These are phyloP conservation scores for Parascedosporium putredinis DNA, from an alignment of 2,329 filamentous ascomycete genomes.

Conservation along the genomic window DNA sequence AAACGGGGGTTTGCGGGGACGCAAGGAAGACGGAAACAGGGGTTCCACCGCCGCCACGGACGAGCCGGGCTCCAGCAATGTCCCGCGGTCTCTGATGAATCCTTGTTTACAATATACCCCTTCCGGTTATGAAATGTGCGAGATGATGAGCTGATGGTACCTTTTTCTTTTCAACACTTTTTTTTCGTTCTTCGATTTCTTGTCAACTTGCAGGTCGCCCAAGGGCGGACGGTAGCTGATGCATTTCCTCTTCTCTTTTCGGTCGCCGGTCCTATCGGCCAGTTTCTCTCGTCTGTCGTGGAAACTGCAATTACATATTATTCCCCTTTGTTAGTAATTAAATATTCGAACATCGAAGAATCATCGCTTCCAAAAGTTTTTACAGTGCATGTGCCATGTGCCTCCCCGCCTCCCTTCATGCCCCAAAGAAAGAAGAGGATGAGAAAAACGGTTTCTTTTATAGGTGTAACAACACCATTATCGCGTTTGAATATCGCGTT, in stretches of 20 bases:
- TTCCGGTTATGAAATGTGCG: not conserved
- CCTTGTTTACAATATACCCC: conserved; percentile 2
- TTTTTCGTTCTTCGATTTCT: not conserved
- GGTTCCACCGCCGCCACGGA: not conserved
- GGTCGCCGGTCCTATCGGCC: not conserved
- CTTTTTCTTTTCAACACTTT: not conserved
- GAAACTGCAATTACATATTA: not conserved
- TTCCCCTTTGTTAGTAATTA: not conserved
- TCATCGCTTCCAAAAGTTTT: too few relatives aligned
- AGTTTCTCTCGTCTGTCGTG: not conserved
- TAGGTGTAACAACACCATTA: too few relatives aligned
- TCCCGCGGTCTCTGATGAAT: not conserved
- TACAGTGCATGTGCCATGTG: too few relatives aligned
- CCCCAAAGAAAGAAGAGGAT: too few relatives aligned
- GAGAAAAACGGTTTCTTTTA: too few relatives aligned
- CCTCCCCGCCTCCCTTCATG: too few relatives aligned
- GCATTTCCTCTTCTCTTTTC: not conserved
- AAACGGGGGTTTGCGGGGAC: not conserved
- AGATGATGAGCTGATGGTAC: not conserved
- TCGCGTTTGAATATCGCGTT: too few relatives aligned
- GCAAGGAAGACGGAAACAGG: not conserved
- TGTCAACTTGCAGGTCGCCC: not conserved
- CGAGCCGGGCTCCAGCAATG: not conserved
- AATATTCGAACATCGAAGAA: not conserved
- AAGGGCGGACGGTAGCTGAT: not conserved